phyloP scores from a whole-genome alignment of 2,329 filamentous ascomycete species.

The Alternaria brassicae region DNA sequence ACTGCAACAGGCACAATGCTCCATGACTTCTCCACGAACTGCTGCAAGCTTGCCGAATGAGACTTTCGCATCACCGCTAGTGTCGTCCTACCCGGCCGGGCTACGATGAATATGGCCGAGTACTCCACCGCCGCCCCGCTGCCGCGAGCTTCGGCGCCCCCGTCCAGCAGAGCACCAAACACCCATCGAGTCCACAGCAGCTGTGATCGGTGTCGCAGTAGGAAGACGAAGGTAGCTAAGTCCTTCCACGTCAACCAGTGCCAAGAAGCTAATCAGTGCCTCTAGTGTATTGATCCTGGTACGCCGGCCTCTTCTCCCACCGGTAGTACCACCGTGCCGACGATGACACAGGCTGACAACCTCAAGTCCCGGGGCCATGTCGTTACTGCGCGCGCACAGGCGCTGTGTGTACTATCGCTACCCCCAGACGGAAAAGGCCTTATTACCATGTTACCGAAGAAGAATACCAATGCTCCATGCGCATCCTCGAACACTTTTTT shows the following conservation, averaged over 20 bases:
- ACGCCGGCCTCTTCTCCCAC: conserved; percentile 23
- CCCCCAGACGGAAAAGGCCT: conserved; percentile 46
- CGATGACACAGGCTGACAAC: conserved; percentile 26
- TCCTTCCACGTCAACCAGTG: conserved; percentile 8
- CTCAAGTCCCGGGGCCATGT: conserved; percentile 48
- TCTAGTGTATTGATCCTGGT: conserved; percentile 51
- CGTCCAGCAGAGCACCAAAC: conserved; percentile 35
- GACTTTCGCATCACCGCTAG: conserved; percentile 18
- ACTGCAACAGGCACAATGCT: conserved; percentile 17
- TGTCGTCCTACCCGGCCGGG: conserved; percentile 10
- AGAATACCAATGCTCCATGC: conserved; percentile 49
- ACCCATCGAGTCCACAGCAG: conserved; percentile 47
- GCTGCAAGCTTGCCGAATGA: conserved; percentile 30
- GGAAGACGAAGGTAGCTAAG: conserved; percentile 47
- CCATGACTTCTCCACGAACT: conserved; percentile 19
- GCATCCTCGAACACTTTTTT: conserved; percentile 48
- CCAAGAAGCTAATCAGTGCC: conserved; percentile 36
- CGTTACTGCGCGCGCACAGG: conserved; percentile 49
- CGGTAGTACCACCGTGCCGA: not conserved
- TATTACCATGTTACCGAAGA: conserved; percentile 52
- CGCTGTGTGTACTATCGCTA: conserved; percentile 45
- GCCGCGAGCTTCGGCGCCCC: conserved; percentile 22
- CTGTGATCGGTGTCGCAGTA: conserved; percentile 48
- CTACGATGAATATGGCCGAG: conserved; percentile 36
- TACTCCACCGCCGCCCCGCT: conserved; percentile 26